Base-by-base conservation (phyloP, 2,329 filamentous ascomycete species). In the Claviceps monticola region DNA sequence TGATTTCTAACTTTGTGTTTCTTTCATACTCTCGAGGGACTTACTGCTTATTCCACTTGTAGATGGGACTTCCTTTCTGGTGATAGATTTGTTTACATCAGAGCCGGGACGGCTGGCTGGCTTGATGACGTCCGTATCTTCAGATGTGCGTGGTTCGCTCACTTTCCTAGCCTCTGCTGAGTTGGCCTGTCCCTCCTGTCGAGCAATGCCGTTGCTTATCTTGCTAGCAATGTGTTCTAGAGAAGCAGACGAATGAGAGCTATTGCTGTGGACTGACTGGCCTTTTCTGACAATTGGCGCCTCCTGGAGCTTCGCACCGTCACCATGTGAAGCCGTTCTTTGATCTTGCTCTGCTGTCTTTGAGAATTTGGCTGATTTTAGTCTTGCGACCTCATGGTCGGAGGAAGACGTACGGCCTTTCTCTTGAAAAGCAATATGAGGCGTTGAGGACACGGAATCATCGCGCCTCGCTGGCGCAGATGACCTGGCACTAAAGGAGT, bases 391-490 rank as follows among this genome's bases (percentile, higher is more conserved):
- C 34, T 79, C 73, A 23, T 80, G 69, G 11, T 83, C 79, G 2
- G 81, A 79, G 1, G 82, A 82, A 17, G 61, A 36, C 46, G 67
- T 63, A 2, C 86, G 79, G 2, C 80, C 80, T 66, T 90, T 93
- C 61, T 95, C 88, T 64, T 95, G 88, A 64, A 89, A 94, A 21
- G 88, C 86, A 60, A 95, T 95, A 61, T 95, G 89, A n/a, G 89
- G 88, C 16, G 87, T 89, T 2, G 82, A 78, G 54, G 71, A 65
- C 51, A 72, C 70, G 1, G 75, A 76, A 44, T 76, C 75, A 16
- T 61, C 62, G 47, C 72, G 73, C 58, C 68, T 74, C 49, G 78
- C 73, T 3, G 66, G 57, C 16, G 68, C 57, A 2, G 65, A 58
- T n/a, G 67, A 62, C 62, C 73, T 75, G 5, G 68, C 60, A 49